Conservation (phyloP, 2,329 filamentous ascomycete genomes). For the Paramyrothecium roridum region DNA sequence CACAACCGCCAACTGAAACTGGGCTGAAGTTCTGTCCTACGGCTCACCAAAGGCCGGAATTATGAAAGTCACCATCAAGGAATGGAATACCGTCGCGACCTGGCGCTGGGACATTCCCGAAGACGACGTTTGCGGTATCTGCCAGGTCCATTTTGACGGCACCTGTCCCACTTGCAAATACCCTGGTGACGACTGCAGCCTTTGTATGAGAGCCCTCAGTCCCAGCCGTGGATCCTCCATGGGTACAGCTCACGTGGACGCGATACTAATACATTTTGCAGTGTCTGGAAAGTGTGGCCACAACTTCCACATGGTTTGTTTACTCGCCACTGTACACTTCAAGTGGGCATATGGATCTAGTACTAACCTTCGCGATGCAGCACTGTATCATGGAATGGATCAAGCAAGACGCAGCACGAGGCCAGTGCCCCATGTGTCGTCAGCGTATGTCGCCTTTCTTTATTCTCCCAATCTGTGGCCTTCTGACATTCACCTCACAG, state of each 20-base stretch:
- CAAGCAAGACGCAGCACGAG: conserved; percentile 87
- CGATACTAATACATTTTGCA: conserved; percentile 29
- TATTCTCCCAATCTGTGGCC: background rate
- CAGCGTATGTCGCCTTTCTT: conserved; percentile 61
- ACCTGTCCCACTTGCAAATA: conserved; percentile 98
- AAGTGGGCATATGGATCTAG: background rate
- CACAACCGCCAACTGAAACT: too few relatives aligned
- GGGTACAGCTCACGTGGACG: conserved; percentile 11
- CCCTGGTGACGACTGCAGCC: conserved; percentile 90
- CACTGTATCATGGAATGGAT: conserved; percentile 97
- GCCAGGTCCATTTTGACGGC: conserved; percentile 94
- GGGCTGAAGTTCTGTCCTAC: too few relatives aligned
- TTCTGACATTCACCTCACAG: conserved; percentile 17
- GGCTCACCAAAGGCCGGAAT: background rate
- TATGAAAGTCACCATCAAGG: conserved; percentile 95
- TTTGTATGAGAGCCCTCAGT: conserved; percentile 59
- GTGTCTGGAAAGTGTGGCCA: conserved; percentile 96
- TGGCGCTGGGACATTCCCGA: conserved; percentile 98
- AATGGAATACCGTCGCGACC: conserved; percentile 91
- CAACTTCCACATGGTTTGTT: conserved; percentile 89
- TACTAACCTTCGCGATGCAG: conserved; percentile 37
- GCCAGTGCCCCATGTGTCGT: conserved; percentile 96
- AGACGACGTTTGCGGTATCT: conserved; percentile 97
- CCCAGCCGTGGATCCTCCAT: background rate
- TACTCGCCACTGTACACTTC: background rate